phyloP scores from a whole-genome alignment of 75 land plant species.

The Pseudotsuga menziesii region DNA sequence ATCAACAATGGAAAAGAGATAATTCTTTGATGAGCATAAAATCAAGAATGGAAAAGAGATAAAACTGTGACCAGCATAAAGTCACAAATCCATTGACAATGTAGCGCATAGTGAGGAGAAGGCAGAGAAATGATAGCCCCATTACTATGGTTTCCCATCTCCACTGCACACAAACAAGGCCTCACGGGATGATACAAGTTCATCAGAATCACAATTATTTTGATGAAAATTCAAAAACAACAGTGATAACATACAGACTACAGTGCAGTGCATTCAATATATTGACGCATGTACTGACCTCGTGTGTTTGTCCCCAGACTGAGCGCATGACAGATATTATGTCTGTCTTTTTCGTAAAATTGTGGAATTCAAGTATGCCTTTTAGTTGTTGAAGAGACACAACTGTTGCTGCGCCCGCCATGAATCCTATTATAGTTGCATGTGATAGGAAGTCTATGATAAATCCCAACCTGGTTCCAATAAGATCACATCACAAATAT shows the following conservation, averaged over 20 bases:
- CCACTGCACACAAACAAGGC: conserved; percentile 63
- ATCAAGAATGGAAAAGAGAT: not conserved
- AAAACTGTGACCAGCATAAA: not conserved
- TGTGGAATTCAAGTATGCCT: conserved; percentile 60
- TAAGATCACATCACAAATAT: not conserved
- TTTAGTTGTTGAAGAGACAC: conserved; percentile 79
- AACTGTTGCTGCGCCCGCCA: conserved; percentile 79
- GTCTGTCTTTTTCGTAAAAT: conserved; percentile 65
- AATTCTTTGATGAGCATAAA: no score
- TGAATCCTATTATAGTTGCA: conserved; percentile 82
- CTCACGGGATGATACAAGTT: conserved; percentile 8
- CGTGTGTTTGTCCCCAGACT: conserved; percentile 52
- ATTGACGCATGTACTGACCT: conserved; percentile 36
- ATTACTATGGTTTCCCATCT: conserved; percentile 75
- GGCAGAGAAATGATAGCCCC: conserved; percentile 62
- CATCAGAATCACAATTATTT: not conserved
- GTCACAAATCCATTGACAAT: conserved; percentile 34
- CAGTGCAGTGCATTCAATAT: not conserved
- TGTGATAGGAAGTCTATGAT: conserved; percentile 84
- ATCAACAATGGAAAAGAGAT: no score
- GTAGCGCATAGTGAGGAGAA: conserved; percentile 53
- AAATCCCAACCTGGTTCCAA: conserved; percentile 67
- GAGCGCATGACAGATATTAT: conserved; percentile 72
- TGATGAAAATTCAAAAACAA: not conserved
- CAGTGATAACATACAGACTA: not conserved